Base-by-base conservation (phyloP, 2,329 filamentous ascomycete species). In the Colletotrichum musicola region DNA sequence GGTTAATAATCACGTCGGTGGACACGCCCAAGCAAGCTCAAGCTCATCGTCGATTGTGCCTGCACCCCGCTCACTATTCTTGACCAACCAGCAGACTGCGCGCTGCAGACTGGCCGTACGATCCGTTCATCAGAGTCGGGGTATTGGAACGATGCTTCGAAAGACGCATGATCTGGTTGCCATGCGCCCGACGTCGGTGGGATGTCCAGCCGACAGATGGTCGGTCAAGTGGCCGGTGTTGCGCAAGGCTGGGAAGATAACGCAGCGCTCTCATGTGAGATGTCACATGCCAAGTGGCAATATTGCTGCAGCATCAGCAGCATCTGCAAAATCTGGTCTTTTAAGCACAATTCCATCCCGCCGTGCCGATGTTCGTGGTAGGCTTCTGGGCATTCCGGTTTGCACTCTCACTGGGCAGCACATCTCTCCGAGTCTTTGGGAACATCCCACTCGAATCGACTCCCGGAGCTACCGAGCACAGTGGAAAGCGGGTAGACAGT, bases 201-300 rank as follows among this genome's bases (percentile, higher is more conserved):
- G 9, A 35, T 35, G 30, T 35, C 30, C 16, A 10, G 18, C 44
- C 16, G 9, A 47, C 30, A 35, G 30, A 35, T 35, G n/a, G n/a
- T 16, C 27, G 10, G 14, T 49, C 25, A 14, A 47, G 2, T 27
- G 27, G 20, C 30, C 42, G 20, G 5, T 4, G n/a, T 18, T 16
- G 20, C 14, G 35, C 22, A 18, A 62, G 20, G 38, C 13, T 20
- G 22, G 10, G n/a, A 22, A 51, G 62, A 54, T 47, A 57, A 38
- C 22, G n/a, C n/a, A 35, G 18, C 62, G 14, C 27, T 13, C 25
- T 42, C 25, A 27, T 47, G 20, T 40, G 35, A 42, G n/a, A 56
- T 50, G 46, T 55, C 20, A 63, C 12, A 51, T 63, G 44, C 51
- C 53, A 53, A 67, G 64, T 38, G 51, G 64, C 35, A 57, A 40